Evolutionary conservation across 129 eudicot genomes (phyloP).

Genomic region (Tagetes erecta): DNA sequence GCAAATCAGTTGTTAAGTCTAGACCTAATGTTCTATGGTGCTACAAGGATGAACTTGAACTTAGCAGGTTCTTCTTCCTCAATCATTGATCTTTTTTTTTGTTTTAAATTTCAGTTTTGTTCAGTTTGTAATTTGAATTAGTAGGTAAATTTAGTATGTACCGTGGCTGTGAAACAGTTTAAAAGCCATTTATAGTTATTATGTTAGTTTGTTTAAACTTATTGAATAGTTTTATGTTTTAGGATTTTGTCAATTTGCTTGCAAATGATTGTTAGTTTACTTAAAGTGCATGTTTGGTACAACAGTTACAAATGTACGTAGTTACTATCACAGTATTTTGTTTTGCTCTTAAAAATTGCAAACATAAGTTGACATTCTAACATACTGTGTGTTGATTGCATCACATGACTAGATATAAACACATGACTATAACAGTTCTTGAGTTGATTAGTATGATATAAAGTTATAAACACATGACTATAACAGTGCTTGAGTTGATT

Average conservation of each 20-base stretch:
- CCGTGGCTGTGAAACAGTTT: background rate
- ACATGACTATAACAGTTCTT: too few species aligned
- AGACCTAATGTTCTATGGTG: constrained; percentile 84
- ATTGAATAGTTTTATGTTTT: too few species aligned
- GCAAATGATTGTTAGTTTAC: too few species aligned
- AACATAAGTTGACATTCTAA: background rate
- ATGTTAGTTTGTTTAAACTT: background rate
- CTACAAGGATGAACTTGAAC: constrained; percentile 75
- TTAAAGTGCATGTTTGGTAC: too few species aligned
- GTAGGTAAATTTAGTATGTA: background rate
- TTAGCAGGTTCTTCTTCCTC: constrained; percentile 58
- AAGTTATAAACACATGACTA: background rate
- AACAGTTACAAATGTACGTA: background rate
- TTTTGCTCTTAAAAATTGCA: background rate
- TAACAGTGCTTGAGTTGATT: too few species aligned
- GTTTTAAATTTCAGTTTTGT: background rate
- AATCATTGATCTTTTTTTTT: background rate
- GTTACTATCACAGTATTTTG: background rate
- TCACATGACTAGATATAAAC: too few species aligned
- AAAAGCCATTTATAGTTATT: background rate
- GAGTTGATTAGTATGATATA: too few species aligned
- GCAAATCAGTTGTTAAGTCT: constrained; percentile 56
- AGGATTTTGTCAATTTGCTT: too few species aligned
- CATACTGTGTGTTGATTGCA: background rate
- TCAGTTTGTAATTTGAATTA: background rate